Conservation (phyloP, 169 alveolate species). For the Toxoplasma gondii region DNA sequence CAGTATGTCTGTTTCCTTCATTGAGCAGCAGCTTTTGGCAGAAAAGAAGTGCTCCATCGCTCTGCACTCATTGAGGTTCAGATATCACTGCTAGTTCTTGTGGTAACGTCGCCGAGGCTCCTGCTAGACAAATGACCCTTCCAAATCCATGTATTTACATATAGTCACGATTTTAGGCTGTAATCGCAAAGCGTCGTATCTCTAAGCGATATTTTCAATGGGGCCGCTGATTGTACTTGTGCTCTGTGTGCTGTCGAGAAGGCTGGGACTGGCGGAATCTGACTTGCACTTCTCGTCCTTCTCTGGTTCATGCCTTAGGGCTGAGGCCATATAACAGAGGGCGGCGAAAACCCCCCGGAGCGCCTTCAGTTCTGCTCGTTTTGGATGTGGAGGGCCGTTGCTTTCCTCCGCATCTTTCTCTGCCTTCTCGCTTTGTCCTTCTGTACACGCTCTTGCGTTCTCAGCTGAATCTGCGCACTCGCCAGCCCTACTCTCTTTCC, state of each 20-base stretch:
- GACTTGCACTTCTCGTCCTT: neutral
- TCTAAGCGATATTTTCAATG: too few species aligned
- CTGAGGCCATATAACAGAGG: neutral
- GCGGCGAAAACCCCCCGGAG: slow-evolving; percentile 10
- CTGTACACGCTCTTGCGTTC: neutral
- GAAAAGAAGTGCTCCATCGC: too few species aligned
- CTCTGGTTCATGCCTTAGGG: neutral
- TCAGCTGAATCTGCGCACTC: neutral
- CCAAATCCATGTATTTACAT: neutral
- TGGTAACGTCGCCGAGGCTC: too few species aligned
- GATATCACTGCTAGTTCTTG: too few species aligned
- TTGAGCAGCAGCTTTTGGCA: too few species aligned
- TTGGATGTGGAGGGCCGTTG: neutral
- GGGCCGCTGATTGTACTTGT: too few species aligned
- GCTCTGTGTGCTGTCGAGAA: too few species aligned
- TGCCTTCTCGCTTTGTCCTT: neutral
- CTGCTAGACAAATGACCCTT: too few species aligned
- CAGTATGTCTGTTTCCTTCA: too few species aligned
- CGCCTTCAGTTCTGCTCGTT: neutral
- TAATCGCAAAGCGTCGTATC: neutral
- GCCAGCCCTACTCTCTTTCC: neutral
- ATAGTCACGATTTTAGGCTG: neutral
- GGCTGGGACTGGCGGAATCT: too few species aligned
- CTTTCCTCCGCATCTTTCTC: neutral
- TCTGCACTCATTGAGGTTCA: too few species aligned